Evolutionary conservation across 306 rosid species (phyloP), one percentile per base, ranked within the genome.

Genomic region (Amphicarpaea edgeworthii): DNA sequence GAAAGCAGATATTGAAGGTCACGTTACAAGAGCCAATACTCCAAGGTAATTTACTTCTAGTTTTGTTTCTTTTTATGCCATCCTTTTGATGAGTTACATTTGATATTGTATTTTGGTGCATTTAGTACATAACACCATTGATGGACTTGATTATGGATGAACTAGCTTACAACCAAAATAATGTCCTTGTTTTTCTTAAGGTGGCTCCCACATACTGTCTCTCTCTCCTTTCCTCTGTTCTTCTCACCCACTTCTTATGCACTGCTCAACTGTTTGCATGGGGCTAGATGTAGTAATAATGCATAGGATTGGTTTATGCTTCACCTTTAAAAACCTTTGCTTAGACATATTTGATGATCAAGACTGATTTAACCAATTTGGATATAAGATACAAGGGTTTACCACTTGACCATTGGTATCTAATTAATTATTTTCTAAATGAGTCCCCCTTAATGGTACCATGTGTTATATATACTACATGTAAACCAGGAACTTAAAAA

Each of bases 81-180:
- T 47, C 40, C 42, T 70, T 76, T 49, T 70, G 42, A 32, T 76
- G 74, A 71, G 53, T n/a, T 23, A 26, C 15, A 6, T 37, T 50
- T 21, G 43, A 59, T 12, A 23, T 81, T 64, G 28, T 81, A 73
- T 62, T 71, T 73, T 78, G 78, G 47, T 57, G 73, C 77, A 70
- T 85, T 57, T 72, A 77, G 67, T 81, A 81, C 96, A 93, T 97
- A 82, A 88, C 87, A 23, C 88, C 88, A 53, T 71, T 91, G 83
- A 47, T 86, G 77, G 98, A 89, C 84, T 80, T 93, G 74, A 77
- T 91, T 80, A 82, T 91, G 26, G 97, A 91, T 75, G 93, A 89
- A 80, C 84, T 93, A 66, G 87, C 92, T 51, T 93, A 93, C 87
- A 76, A 65, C 85, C 62, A 72, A 38, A 85, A 84, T 76, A 72